A percentile compares a stretch with the other conserved stretches of the same genome.
Evolutionary conservation across 768 basidiomycete genomes (phyloP).

Genomic region (Epithele typhae): DNA sequence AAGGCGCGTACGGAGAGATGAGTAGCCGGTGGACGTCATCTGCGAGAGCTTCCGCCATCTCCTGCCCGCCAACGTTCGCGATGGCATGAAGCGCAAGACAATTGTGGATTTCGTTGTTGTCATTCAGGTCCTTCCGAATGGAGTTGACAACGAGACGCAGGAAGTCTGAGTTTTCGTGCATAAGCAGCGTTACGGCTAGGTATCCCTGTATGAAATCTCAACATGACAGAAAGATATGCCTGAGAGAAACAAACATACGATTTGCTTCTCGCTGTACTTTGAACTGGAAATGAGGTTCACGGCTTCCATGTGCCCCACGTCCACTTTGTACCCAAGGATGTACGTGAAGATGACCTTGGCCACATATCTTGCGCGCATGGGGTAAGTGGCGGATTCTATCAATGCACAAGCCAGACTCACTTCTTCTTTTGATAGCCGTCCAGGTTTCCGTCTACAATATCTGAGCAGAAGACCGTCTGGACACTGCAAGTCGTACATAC

Average conservation of each 20-base stretch:
- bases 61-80: constrained; percentile 94
- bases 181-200: constrained; percentile 91
- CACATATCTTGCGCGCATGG: constrained; percentile 77
- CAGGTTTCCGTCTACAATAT: constrained; percentile 65
- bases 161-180: constrained; percentile 99
- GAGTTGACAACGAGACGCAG: constrained; percentile 96
- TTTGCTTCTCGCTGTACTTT: constrained; percentile 99
- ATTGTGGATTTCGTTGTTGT: constrained; percentile 91
- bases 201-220: constrained; percentile 68
- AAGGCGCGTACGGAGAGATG: constrained; percentile 77
- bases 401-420: constrained; percentile 35
- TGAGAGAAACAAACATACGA: constrained; percentile 51
- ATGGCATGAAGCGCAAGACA: constrained; percentile 97
- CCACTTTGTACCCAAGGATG: constrained; percentile 98
- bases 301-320: constrained; percentile 98
- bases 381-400: not conserved
- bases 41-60: constrained; percentile 95
- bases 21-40: constrained; percentile 93
- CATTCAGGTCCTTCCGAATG: constrained; percentile 94
- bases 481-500: constrained; percentile 33
- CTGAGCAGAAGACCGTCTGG: not conserved
- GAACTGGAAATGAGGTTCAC: constrained; percentile 94
- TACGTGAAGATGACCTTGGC: constrained; percentile 99
- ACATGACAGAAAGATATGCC: not conserved
- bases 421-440: constrained; percentile 94